A percentile compares a stretch with the other conserved stretches of the same genome.
Conservation (phyloP, 2,329 filamentous ascomycete species). For the Ophiostoma fasciatum region DNA sequence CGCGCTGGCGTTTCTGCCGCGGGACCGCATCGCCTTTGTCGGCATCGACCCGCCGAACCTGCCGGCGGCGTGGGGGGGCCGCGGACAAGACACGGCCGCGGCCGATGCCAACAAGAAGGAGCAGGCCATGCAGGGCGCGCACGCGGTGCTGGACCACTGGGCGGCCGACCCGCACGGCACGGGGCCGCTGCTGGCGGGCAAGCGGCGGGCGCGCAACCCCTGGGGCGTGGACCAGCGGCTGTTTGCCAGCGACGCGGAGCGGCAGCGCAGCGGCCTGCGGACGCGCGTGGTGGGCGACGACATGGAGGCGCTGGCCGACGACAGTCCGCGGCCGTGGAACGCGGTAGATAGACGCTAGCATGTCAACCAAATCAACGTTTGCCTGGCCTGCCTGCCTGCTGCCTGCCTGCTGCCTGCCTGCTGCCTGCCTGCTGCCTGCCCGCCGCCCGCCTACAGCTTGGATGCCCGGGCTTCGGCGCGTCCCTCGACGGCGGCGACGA, state of each 20-base stretch:
- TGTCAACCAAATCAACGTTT: no score
- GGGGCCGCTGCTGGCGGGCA: constrained; percentile 28
- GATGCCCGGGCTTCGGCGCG: constrained; percentile 12
- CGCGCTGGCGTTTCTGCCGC: constrained; percentile 39
- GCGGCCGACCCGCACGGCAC: constrained; percentile 35
- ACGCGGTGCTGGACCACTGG: constrained; percentile 33
- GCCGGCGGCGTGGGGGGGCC: constrained; percentile 20
- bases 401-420: neutral
- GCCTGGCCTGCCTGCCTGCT: no score
- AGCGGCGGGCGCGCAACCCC: constrained; percentile 34
- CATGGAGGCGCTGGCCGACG: constrained; percentile 24
- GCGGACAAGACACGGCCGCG: neutral
- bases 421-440: neutral
- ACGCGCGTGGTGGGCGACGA: constrained; percentile 19
- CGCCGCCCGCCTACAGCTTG: constrained; percentile 15
- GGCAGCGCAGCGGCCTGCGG: constrained; percentile 22
- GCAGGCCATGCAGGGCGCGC: constrained; percentile 26
- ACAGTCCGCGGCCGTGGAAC: constrained; percentile 26
- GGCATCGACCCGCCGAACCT: constrained; percentile 47
- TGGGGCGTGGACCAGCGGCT: constrained; percentile 30
- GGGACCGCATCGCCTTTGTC: constrained; percentile 32
- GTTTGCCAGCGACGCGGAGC: constrained; percentile 24
- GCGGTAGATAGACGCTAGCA: no score
- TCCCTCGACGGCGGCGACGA: constrained; percentile 33
- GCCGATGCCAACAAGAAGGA: constrained; percentile 17